A percentile compares a stretch with the other conserved stretches of the same genome.
Evolutionary conservation across 345 rosid genomes (phyloP).

Genomic region (Combretum micranthum): DNA sequence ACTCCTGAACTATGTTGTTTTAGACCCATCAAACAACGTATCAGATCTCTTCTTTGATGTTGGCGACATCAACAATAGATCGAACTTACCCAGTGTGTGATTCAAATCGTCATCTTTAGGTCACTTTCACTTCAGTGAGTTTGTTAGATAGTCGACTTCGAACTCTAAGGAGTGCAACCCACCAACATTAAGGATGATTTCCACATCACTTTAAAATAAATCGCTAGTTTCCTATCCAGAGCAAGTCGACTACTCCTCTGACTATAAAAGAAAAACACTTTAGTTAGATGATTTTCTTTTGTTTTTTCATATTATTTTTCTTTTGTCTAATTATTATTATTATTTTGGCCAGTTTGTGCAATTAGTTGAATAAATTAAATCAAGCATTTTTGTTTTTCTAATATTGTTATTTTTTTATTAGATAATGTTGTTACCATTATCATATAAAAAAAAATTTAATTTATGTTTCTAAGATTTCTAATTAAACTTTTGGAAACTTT

Average conservation of each 20-base stretch:
- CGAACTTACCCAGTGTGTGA: background rate
- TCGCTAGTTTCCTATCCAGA: constrained; percentile 28
- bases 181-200: constrained; percentile 19
- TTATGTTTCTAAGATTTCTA: no score
- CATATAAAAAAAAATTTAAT: no score
- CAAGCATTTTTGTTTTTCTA: no score
- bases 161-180: constrained; percentile 6
- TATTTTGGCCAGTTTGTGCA: no score
- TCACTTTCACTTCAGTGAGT: no score
- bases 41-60: background rate
- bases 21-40: background rate
- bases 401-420: no score
- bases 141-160: background rate
- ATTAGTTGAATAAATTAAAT: no score
- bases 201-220: constrained; percentile 23
- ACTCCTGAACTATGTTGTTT: constrained; percentile 1
- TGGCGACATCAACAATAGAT: background rate
- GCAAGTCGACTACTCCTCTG: constrained; percentile 27
- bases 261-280: background rate
- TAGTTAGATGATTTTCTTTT: background rate
- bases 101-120: no score
- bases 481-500: no score
- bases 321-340: no score
- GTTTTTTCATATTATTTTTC: background rate
- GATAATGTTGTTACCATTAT: no score